Evolutionary conservation across 176 grass and related monocot species (phyloP).

Genomic region (Hyparrhenia diplandra): DNA sequence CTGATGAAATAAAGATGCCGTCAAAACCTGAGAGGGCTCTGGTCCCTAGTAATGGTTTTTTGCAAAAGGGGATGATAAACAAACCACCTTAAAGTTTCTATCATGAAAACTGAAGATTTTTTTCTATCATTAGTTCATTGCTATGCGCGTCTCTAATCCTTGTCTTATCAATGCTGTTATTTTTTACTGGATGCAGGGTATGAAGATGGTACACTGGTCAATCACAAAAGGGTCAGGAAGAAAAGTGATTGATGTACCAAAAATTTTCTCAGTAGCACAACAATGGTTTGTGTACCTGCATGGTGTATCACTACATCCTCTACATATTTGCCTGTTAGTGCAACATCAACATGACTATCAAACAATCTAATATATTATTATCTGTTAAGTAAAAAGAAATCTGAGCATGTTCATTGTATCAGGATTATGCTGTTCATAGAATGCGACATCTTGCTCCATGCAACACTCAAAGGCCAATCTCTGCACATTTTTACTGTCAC

Average conservation of each 20-base stretch:
- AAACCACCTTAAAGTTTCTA: neutral
- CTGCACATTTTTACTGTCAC: neutral
- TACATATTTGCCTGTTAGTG: neutral
- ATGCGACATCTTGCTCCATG: neutral
- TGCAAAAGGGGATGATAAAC: neutral
- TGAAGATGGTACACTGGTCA: neutral
- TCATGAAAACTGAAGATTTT: neutral
- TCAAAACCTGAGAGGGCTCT: neutral
- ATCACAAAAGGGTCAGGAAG: neutral
- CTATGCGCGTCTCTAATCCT: neutral
- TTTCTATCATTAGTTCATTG: neutral
- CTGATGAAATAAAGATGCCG: neutral
- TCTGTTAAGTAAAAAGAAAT: neutral
- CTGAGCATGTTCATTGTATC: neutral
- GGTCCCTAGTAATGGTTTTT: neutral
- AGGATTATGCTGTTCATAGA: neutral
- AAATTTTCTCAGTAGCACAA: neutral
- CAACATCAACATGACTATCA: neutral
- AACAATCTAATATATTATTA: neutral
- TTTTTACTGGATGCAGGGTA: neutral
- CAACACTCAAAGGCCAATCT: neutral
- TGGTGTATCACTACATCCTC: neutral
- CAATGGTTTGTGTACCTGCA: neutral
- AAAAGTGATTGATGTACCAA: neutral
- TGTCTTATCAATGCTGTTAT: neutral